phyloP scores from a whole-genome alignment of 2,329 filamentous ascomycete species.

The Aspergillus unguis region DNA sequence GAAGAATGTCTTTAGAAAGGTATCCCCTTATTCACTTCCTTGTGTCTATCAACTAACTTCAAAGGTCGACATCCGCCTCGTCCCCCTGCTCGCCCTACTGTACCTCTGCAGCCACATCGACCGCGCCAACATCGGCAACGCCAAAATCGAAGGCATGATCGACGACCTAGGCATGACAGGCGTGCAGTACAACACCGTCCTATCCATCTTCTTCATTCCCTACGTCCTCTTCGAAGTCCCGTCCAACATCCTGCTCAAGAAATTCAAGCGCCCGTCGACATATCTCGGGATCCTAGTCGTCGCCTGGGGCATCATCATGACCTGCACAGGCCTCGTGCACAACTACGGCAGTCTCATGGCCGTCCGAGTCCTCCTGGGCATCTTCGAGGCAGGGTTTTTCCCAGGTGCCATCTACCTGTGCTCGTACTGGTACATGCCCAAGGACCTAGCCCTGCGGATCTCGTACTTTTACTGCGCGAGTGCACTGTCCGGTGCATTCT shows the following conservation, averaged over 20 bases:
- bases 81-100: constrained; percentile 17
- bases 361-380: constrained; percentile 46
- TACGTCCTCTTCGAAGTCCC: constrained; percentile 15
- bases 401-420: constrained; percentile 26
- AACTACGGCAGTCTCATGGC: constrained; percentile 46
- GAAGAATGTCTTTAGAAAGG: constrained; percentile 5
- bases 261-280: constrained; percentile 23
- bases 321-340: constrained; percentile 48
- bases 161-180: constrained; percentile 20
- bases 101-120: constrained; percentile 28
- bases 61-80: constrained; percentile 14
- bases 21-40: background rate
- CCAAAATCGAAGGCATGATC: constrained; percentile 24
- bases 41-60: background rate
- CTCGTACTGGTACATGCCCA: constrained; percentile 37
- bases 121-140: constrained; percentile 29
- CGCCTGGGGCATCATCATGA: constrained; percentile 48
- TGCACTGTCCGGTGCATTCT: constrained; percentile 31
- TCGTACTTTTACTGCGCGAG: constrained; percentile 26
- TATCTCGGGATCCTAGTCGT: constrained; percentile 28
- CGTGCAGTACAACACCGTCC: constrained; percentile 20
- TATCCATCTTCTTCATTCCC: constrained; percentile 14
- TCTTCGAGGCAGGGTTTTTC: constrained; percentile 34
- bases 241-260: constrained; percentile 20
- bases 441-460: constrained; percentile 31